These are phyloP conservation scores for Cicer cuneatum DNA, from an alignment of 306 rosid species.

Conservation along the genomic window DNA sequence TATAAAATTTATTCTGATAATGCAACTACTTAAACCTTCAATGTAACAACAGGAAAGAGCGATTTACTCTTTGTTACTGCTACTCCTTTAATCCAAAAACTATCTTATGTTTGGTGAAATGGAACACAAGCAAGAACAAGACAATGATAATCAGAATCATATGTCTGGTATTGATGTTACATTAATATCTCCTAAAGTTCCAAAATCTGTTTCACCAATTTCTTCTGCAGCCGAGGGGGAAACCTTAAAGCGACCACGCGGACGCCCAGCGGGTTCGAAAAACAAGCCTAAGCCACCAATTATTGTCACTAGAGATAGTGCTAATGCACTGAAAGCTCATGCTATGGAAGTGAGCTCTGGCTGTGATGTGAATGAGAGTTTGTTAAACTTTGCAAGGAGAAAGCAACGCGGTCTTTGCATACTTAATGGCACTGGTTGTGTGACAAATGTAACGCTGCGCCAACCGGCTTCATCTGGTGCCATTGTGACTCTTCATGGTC, in stretches of 20 bases:
- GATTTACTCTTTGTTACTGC: slow-evolving; percentile 37
- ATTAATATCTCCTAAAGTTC: slow-evolving; percentile 51
- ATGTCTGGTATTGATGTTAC: slow-evolving; percentile 58
- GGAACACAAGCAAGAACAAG: slow-evolving; percentile 65
- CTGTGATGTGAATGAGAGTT: slow-evolving; percentile 76
- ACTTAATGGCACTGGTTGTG: slow-evolving; percentile 78
- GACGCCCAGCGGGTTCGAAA: slow-evolving; percentile 73
- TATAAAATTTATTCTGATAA: slow-evolving; percentile 50
- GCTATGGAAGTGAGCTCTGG: slow-evolving; percentile 87
- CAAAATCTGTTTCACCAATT: slow-evolving; percentile 62
- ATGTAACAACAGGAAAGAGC: slow-evolving; percentile 25
- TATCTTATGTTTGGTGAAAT: slow-evolving; percentile 43
- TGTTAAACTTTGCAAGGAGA: slow-evolving; percentile 80
- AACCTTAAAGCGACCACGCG: slow-evolving; percentile 64
- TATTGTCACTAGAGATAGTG: slow-evolving; percentile 75
- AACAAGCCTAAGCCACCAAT: slow-evolving; percentile 81
- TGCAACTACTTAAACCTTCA: slow-evolving; percentile 59
- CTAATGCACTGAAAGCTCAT: slow-evolving; percentile 75
- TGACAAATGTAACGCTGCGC: slow-evolving; percentile 75
- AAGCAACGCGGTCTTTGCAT: slow-evolving; percentile 80
- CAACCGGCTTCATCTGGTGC: slow-evolving; percentile 75
- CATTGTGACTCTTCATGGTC: slow-evolving; percentile 79
- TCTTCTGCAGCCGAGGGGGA: slow-evolving; percentile 66
- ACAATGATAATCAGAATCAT: slow-evolving; percentile 51
- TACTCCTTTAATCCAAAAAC: slow-evolving; percentile 29